A percentile compares a stretch with the other conserved stretches of the same genome.
Evolutionary conservation across 345 rosid genomes (phyloP).

Genomic region (Moricandia arvensis): DNA sequence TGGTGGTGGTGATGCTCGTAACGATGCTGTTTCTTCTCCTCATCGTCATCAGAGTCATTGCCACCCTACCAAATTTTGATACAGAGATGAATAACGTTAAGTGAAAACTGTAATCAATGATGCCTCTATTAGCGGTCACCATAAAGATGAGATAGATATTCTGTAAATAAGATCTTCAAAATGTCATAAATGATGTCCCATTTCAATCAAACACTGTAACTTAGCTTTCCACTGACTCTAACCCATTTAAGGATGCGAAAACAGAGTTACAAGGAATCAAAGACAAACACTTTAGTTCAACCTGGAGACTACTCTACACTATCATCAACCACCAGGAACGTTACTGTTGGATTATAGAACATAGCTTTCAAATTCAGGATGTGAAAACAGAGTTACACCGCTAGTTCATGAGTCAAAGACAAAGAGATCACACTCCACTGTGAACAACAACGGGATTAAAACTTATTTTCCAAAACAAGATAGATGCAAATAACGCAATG

Average conservation of each 20-base stretch:
- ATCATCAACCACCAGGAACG: background rate
- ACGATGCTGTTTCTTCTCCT: constrained; percentile 48
- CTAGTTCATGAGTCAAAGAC: too few species aligned
- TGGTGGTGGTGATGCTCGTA: constrained; percentile 60
- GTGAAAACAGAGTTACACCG: too few species aligned
- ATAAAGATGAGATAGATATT: background rate
- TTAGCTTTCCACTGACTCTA: background rate
- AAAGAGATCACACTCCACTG: background rate
- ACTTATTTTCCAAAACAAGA: too few species aligned
- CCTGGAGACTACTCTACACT: background rate
- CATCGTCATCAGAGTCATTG: constrained; percentile 54
- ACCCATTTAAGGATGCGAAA: background rate
- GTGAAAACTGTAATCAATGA: background rate
- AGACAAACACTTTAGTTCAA: background rate
- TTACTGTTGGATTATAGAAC: background rate
- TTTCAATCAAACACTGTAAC: background rate
- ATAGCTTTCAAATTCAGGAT: background rate
- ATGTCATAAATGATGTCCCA: background rate
- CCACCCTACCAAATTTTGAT: constrained; percentile 51
- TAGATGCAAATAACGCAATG: background rate
- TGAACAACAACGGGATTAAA: background rate
- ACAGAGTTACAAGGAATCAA: background rate
- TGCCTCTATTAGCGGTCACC: background rate
- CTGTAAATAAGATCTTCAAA: background rate
- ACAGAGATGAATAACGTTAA: background rate